These are phyloP conservation scores for Plantago lanceolata DNA, from an alignment of 305 asterid genomes.

Conservation along the genomic window DNA sequence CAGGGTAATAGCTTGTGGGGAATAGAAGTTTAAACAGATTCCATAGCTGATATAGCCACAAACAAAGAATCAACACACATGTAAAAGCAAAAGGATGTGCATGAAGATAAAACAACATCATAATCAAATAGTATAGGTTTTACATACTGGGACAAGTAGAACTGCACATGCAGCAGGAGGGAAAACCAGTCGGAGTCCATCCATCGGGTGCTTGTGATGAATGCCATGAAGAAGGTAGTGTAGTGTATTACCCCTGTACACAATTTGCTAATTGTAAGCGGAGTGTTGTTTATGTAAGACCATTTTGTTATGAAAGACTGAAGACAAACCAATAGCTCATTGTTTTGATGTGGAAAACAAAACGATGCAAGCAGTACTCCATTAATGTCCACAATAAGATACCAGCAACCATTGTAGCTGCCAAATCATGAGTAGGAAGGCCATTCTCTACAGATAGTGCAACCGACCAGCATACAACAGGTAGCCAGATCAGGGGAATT, in stretches of 20 bases:
- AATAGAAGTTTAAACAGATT: slow-evolving; percentile 36
- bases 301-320: not conserved
- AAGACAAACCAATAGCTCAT: slow-evolving; percentile 58
- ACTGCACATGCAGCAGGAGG: slow-evolving; percentile 84
- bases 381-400: slow-evolving; percentile 66
- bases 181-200: slow-evolving; percentile 79
- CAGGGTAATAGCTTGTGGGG: slow-evolving; percentile 45
- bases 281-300: slow-evolving; percentile 5
- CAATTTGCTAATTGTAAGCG: slow-evolving; percentile 5
- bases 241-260: slow-evolving; percentile 69
- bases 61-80: not conserved
- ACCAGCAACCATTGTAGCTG: slow-evolving; percentile 45
- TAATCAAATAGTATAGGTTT: not conserved
- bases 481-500: slow-evolving; percentile 77
- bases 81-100: not conserved
- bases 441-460: slow-evolving; percentile 41
- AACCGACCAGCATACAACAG: slow-evolving; percentile 58
- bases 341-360: slow-evolving; percentile 77
- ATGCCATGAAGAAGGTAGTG: slow-evolving; percentile 92
- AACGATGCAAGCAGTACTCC: slow-evolving; percentile 80
- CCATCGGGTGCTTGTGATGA: slow-evolving; percentile 98
- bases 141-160: slow-evolving; percentile 56
- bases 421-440: slow-evolving; percentile 40
- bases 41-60: slow-evolving; percentile 45
- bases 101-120: not conserved